These are phyloP conservation scores for Candida glaebosa DNA, from an alignment of 805 yeast species.

Conservation along the genomic window DNA sequence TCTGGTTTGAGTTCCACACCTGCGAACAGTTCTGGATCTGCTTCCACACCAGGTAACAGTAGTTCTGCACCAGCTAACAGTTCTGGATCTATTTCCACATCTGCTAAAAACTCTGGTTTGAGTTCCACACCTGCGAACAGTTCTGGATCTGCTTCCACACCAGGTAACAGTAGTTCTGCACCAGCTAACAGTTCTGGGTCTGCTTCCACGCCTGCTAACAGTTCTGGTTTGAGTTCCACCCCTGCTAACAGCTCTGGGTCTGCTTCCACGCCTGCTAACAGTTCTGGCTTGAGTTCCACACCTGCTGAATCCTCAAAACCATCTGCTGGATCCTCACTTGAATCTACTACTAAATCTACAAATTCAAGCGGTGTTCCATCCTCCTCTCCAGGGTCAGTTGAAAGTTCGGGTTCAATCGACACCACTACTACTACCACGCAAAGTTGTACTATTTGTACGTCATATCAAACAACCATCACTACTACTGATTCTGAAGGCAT, in stretches of 20 bases:
- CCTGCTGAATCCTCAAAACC: no score
- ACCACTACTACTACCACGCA: slow-evolving; percentile 9
- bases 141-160: neutral
- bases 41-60: slow-evolving; percentile 21
- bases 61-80: slow-evolving; percentile 1
- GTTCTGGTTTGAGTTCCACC: neutral
- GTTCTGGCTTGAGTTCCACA: no score
- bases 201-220: slow-evolving; percentile 5
- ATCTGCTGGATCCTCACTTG: no score
- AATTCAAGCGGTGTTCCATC: no score
- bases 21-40: slow-evolving; percentile 3
- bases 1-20: no score
- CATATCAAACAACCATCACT: slow-evolving; percentile 13
- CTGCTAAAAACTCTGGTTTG: neutral
- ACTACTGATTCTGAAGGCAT: slow-evolving; percentile 13
- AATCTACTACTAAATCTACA: no score
- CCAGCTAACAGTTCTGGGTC: neutral
- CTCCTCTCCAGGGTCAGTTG: no score
- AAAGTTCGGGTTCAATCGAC: slow-evolving; percentile 13
- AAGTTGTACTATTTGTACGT: slow-evolving; percentile 7
- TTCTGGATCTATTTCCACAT: slow-evolving; percentile 2
- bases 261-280: slow-evolving; percentile 14
- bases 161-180: slow-evolving; percentile 4
- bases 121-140: neutral
- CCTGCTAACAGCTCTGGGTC: slow-evolving; percentile 8